Evolutionary conservation across 371 early-diverging fungal species (phyloP).

Genomic region (Vairimorpha necatrix): DNA sequence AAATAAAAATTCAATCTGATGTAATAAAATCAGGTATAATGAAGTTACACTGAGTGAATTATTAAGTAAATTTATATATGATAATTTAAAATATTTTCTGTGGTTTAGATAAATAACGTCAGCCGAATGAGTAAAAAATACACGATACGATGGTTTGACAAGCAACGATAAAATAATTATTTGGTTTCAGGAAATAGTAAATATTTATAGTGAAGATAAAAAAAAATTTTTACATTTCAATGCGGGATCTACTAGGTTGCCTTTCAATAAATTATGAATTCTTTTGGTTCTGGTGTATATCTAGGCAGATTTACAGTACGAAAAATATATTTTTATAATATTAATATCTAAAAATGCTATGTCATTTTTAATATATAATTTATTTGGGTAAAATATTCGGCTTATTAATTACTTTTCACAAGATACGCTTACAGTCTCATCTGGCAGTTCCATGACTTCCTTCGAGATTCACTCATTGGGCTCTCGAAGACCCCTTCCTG

Average conservation of each 20-base stretch:
- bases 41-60: conserved; percentile 80
- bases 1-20: conserved; percentile 83
- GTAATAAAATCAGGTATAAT: conserved; percentile 83
- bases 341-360: no score
- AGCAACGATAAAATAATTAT: conserved; percentile 77
- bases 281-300: conserved; percentile 58
- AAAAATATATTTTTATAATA: background rate
- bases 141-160: conserved; percentile 83
- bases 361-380: no score
- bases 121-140: conserved; percentile 95
- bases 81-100: conserved; percentile 90
- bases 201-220: conserved; percentile 86
- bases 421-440: no score
- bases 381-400: no score
- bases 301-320: background rate
- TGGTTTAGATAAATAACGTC: no score
- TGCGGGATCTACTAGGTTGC: conserved; percentile 92
- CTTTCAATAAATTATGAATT: conserved; percentile 81
- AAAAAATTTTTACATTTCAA: conserved; percentile 89
- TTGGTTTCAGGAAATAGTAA: conserved; percentile 96
- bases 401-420: no score
- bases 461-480: no score
- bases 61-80: conserved; percentile 88
- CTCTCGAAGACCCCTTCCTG: no score
- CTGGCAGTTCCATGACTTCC: no score